Evolutionary conservation across 257 asterid genomes (phyloP).

Genomic region (Forsythia viridissima): DNA sequence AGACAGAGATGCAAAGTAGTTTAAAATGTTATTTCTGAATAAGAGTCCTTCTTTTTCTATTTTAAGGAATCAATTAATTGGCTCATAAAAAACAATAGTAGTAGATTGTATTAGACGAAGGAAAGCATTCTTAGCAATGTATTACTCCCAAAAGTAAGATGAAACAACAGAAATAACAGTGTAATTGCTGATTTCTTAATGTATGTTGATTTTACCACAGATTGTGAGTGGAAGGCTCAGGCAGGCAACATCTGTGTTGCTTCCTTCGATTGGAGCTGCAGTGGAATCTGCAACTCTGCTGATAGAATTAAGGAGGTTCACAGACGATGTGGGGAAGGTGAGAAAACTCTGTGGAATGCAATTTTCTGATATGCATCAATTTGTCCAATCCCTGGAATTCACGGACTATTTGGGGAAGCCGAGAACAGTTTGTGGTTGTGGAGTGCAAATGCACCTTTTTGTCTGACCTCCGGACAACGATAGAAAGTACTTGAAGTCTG

Average conservation of each 20-base stretch:
- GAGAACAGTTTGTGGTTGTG: background rate
- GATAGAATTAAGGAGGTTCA: constrained; percentile 26
- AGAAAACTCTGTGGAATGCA: constrained; percentile 18
- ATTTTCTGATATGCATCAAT: background rate
- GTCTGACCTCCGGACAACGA: background rate
- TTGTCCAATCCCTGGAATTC: background rate
- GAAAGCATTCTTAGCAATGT: background rate
- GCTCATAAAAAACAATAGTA: background rate
- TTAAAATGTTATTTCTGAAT: background rate
- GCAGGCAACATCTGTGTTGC: constrained; percentile 30
- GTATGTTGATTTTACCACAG: background rate
- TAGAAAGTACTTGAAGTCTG: background rate
- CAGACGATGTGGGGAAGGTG: constrained; percentile 26
- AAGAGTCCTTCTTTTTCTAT: background rate
- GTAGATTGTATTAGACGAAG: background rate
- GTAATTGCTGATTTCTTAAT: background rate
- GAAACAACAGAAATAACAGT: background rate
- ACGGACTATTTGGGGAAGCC: background rate
- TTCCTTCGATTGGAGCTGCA: constrained; percentile 28
- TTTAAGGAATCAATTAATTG: background rate
- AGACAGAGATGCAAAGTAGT: background rate
- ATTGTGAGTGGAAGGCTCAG: constrained; percentile 30
- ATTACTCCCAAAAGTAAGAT: background rate
- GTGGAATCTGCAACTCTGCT: constrained; percentile 24
- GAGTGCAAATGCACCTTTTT: background rate